phyloP scores from a whole-genome alignment of 768 basidiomycete species.

The Xerocomellus dryophilus region DNA sequence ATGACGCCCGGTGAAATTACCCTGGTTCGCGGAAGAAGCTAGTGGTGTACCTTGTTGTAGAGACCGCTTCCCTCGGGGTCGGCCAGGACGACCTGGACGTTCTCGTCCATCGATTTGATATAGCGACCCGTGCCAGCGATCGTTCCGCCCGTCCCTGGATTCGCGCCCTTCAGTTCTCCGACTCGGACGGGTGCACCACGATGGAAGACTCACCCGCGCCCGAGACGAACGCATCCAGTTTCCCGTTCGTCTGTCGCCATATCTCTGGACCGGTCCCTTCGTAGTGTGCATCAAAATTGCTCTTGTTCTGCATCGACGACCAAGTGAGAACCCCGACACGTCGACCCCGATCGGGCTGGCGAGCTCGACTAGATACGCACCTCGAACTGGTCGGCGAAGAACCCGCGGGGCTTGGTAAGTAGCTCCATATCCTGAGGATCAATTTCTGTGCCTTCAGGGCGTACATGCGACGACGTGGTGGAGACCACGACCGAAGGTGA shows the following conservation, averaged over 20 bases:
- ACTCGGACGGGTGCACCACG: not conserved
- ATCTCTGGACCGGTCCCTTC: slow-evolving; percentile 93
- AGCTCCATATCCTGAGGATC: slow-evolving; percentile 43
- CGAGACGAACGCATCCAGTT: slow-evolving; percentile 78
- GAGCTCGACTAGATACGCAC: slow-evolving; percentile 28
- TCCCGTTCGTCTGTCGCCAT: slow-evolving; percentile 86
- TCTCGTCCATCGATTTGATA: slow-evolving; percentile 70
- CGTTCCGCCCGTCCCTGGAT: slow-evolving; percentile 89
- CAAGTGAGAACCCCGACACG: not conserved
- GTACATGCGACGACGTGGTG: slow-evolving; percentile 45
- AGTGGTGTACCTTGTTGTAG: slow-evolving; percentile 73
- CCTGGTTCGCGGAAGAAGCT: not conserved
- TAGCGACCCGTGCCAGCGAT: slow-evolving; percentile 81
- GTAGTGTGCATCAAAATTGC: slow-evolving; percentile 88
- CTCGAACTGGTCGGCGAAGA: slow-evolving; percentile 97
- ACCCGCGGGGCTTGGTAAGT: slow-evolving; percentile 63
- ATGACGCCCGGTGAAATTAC: not conserved
- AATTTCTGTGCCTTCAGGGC: slow-evolving; percentile 28
- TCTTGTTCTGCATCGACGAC: slow-evolving; percentile 53
- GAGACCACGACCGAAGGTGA: slow-evolving; percentile 53
- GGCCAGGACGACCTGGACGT: slow-evolving; percentile 68
- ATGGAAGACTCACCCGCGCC: slow-evolving; percentile 64
- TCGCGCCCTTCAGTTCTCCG: not conserved
- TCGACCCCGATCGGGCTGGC: not conserved
- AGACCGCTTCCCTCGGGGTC: slow-evolving; percentile 95